Evolutionary conservation across 2,329 filamentous ascomycete species (phyloP).

Genomic region (Verticillium nubilum): DNA sequence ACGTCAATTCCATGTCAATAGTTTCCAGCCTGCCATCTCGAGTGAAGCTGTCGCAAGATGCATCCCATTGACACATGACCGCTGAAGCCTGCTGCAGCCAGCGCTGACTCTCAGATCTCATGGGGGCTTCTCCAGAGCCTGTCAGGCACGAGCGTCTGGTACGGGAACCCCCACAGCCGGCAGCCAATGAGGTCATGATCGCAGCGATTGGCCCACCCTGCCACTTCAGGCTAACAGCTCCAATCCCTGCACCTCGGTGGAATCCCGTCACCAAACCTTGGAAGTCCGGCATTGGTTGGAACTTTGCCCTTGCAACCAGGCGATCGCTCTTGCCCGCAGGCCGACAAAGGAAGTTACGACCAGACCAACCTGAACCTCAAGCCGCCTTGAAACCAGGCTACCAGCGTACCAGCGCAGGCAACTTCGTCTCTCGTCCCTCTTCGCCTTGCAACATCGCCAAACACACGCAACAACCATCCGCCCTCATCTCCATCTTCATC

Average conservation of each 20-base stretch:
- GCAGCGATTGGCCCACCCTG: constrained; percentile 1
- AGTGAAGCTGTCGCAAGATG: neutral
- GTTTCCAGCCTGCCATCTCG: neutral
- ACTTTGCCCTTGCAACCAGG: neutral
- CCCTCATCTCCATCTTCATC: neutral
- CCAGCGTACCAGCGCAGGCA: neutral
- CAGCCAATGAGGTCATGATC: constrained; percentile 7
- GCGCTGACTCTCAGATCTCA: neutral
- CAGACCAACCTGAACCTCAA: neutral
- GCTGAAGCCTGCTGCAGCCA: neutral
- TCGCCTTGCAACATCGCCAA: neutral
- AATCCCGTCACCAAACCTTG: constrained; percentile 10
- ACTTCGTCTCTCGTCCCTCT: neutral
- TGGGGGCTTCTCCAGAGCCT: neutral
- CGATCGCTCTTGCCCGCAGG: neutral
- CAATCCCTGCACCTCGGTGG: constrained; percentile 8
- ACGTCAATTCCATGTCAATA: neutral
- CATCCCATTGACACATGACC: neutral
- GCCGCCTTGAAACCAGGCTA: neutral
- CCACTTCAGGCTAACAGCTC: constrained; percentile 6
- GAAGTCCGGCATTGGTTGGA: constrained; percentile 3
- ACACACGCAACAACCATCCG: neutral
- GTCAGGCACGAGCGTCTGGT: neutral
- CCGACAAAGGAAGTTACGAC: neutral
- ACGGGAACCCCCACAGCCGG: neutral